Evolutionary conservation across 2,329 filamentous ascomycete genomes (phyloP), one percentile per base, ranked within the genome.

Genomic region (Colletotrichum sp.): DNA sequence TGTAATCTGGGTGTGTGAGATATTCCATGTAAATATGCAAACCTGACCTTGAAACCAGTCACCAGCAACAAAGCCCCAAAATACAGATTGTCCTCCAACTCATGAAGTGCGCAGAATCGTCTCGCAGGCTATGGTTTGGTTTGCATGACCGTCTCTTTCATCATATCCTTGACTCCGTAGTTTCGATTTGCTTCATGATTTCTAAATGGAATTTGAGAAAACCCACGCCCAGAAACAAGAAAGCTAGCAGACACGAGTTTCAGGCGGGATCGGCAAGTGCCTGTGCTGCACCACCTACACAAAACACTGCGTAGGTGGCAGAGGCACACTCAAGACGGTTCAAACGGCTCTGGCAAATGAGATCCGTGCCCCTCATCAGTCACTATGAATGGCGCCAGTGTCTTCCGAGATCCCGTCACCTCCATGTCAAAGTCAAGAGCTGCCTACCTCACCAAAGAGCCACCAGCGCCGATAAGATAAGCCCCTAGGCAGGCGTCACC

Each of bases 381-480:
- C 57, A 21, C 34, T 32, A 39, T 60, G 18, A 32, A 28, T 36
- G 26, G 57, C 36, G 28, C 36, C 24, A 28, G 59, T 65, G 59
- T 39, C 52, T 68, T 36, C 49, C 36, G n/a, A 26, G 16, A 55
- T 49, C 24, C 30, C n/a, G 32, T 60, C 32, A 44, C 57, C 34
- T 32, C 30, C 36, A 24, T 21, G 21, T 52, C 59, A 30, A 65
- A n/a, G 28, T 39, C 15, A 21, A 28, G 36, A 32, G 36, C 63
- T 28, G 15, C 32, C 21, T 24, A 6, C 55, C n/a, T 28, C 16
- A 60, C 57, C 57, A 0, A 49, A 49, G 59, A 34, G 59, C 28
- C 26, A 18, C 21, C 34, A 34, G 18, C 15, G 1, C 52, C 59
- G 77, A 77, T 78, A 78, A 78, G 77, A 78, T 78, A 78, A 78